Evolutionary conservation across 345 rosid species (phyloP), one percentile per base, ranked within the genome.

Genomic region (Rhodamnia argentea): DNA sequence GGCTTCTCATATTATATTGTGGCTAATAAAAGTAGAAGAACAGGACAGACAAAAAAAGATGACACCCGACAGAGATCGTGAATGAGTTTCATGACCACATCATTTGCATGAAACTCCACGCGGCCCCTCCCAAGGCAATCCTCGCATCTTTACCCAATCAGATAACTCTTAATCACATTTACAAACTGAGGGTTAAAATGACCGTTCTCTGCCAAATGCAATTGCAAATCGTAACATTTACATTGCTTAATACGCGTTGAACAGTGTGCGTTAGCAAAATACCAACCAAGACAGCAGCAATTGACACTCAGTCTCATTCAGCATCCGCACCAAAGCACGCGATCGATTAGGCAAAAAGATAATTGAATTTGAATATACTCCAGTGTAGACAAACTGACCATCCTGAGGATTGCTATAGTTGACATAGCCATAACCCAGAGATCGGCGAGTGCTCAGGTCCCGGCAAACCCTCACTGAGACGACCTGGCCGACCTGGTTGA

Each of bases 371-470:
- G 13, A 70, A 18, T 18, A 18, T 20, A 70, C n/a, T 70, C 81
- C 81, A 18, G 81, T 22, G 26, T 11, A 37, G 47, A 70, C 81
- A 70, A 70, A 87, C 92, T 88, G 52, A 95, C 98, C 98, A 91
- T 96, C 99, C 58, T 89, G 92, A 88, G 96, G 91, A 84, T 91
- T 91, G 91, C 90, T 90, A 74, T 90, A 96, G 91, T 95, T 96
- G 40, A 96, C 96, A 54, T 96, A 96, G 59, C 94, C 99, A 86
- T 96, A 96, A 59, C 98, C 97, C 29, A 96, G 97, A 84, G 99
- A 95, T 58, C 94, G 90, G 82, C 96, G 91, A 32, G 95, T 93
- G 42, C 90, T 90, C 91, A 95, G 85, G 91, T 96, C 98, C 87
- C 97, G 90, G 83, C 98, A 96, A 60, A 96, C 96, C 87, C 98